Evolutionary conservation across 106 monocot species (phyloP).

Genomic region (Platanthera guangdongensis): DNA sequence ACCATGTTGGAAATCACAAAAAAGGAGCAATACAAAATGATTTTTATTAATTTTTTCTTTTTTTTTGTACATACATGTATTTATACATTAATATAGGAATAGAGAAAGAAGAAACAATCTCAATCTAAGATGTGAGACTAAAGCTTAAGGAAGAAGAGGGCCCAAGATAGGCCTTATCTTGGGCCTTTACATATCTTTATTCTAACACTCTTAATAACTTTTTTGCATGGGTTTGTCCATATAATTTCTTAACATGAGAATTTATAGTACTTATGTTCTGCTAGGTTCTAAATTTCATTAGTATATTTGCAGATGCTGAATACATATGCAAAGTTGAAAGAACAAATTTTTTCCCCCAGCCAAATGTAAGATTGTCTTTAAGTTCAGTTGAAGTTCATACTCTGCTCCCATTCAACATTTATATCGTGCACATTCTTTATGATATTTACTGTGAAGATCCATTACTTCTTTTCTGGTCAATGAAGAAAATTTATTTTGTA

Average conservation of each 20-base stretch:
- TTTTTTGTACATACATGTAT: too few relatives aligned
- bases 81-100: too few relatives aligned
- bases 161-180: too few relatives aligned
- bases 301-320: slow-evolving; percentile 54
- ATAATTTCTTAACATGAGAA: neutral
- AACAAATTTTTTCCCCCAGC: slow-evolving; percentile 89
- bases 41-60: too few relatives aligned
- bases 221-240: neutral
- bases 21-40: too few relatives aligned
- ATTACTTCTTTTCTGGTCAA: neutral
- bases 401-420: neutral
- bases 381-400: neutral
- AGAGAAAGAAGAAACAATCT: too few relatives aligned
- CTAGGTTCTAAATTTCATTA: slow-evolving; percentile 2
- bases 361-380: slow-evolving; percentile 51
- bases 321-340: slow-evolving; percentile 82
- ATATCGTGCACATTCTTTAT: neutral
- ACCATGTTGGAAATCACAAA: too few relatives aligned
- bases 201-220: neutral
- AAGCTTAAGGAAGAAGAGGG: too few relatives aligned
- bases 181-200: neutral
- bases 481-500: too few relatives aligned
- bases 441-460: neutral
- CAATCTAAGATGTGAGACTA: too few relatives aligned
- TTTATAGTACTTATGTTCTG: neutral